Base-by-base conservation (phyloP, 306 rosid genomes). In the Quercus rubra region DNA sequence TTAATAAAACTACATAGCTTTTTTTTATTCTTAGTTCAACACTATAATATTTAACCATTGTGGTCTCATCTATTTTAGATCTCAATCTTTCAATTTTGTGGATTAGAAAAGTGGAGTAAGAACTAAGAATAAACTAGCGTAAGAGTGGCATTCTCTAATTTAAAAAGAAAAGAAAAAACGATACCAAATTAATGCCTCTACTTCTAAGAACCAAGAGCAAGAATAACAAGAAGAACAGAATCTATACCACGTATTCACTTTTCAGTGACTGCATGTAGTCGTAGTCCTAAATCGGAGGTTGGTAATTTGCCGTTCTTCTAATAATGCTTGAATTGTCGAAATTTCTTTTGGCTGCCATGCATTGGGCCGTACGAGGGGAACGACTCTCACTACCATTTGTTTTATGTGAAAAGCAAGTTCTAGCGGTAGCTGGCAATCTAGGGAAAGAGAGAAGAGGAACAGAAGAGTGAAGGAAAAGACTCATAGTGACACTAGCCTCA, bases 221-320 rank as follows among this genome's bases (percentile, higher is more conserved):
- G 0, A 33, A 30, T 27, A 28, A 1, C 3, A n/a, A 58, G 2
- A 58, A 58, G 4, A 2, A 59, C 1, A 20, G 0, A 20, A 59
- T 1, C 31, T 15, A 25, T 46, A 25, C 61, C 82, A 3, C 21
- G 41, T 31, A 71, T 55, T 70, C 55, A 38, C 79, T 74, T 52
- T 8, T 64, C 1, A 80, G 49, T 5, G 83, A 74, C 25, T 80
- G 73, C 20, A 80, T n/a, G 1, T 62, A 74, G 17, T 80, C 59
- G 38, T 35, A 49, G 20, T 63, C 8, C 83, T 79, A 74, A 64
- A 73, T 63, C 23, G 83, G 27, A 27, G 55, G 25, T n/a, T 66
- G 58, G 17, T 74, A 80, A 56, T 80, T 74, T 54, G 79, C 83
- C 7, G 70, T 63, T 63, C 79, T 54, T 15, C 79, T 79, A 68